These are phyloP conservation scores for Castanopsis chinensis DNA, from an alignment of 306 rosid genomes.

Conservation along the genomic window DNA sequence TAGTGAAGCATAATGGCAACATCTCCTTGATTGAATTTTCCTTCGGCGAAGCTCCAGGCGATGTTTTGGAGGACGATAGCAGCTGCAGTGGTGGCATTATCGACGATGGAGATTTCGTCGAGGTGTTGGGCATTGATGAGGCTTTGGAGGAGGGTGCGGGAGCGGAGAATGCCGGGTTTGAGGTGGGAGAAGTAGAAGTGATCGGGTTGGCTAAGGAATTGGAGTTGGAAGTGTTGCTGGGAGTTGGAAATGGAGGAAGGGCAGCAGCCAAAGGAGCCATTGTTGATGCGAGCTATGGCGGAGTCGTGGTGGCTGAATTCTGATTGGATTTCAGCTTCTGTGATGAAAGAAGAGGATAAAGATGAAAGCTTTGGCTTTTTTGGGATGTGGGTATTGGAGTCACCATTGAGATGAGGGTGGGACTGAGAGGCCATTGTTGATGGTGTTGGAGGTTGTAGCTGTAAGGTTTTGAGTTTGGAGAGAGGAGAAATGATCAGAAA, in stretches of 20 bases:
- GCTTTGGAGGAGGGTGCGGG: constrained; percentile 59
- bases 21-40: constrained; percentile 61
- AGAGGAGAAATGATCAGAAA: not conserved
- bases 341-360: constrained; percentile 36
- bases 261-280: constrained; percentile 90
- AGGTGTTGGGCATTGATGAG: constrained; percentile 69
- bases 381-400: constrained; percentile 34
- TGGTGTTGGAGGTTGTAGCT: not conserved
- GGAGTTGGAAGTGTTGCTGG: constrained; percentile 58
- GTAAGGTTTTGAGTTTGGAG: not conserved
- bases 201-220: constrained; percentile 78
- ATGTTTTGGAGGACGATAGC: constrained; percentile 82
- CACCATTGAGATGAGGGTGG: constrained; percentile 45
- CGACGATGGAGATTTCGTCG: constrained; percentile 86
- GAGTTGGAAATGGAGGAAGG: constrained; percentile 64
- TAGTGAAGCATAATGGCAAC: constrained; percentile 88
- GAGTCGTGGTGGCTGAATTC: constrained; percentile 83
- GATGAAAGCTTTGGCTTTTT: constrained; percentile 55
- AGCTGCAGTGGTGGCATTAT: constrained; percentile 99
- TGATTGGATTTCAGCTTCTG: constrained; percentile 49
- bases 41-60: constrained; percentile 76
- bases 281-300: constrained; percentile 76
- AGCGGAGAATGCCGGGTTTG: constrained; percentile 44
- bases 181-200: constrained; percentile 77
- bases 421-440: constrained; percentile 35